Base-by-base conservation (phyloP, 495 filamentous ascomycete species). In the Talaromyces borbonicus region DNA sequence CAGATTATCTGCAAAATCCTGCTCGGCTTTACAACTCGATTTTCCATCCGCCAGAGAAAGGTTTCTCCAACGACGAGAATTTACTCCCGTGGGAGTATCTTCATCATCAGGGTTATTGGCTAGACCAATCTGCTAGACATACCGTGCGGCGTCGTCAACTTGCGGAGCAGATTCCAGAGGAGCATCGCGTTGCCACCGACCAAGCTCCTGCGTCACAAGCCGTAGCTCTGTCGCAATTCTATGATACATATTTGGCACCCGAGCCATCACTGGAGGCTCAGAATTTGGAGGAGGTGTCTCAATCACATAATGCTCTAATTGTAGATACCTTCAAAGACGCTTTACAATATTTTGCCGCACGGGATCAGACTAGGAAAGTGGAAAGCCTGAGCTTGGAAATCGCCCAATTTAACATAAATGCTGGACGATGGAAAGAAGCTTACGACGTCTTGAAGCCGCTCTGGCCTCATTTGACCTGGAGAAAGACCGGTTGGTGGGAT, bases 101-200 rank as follows among this genome's bases (percentile, higher is more conserved):
- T 4, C 89, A 95, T 48, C 90, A 96, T 52, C 66, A 83, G 9
- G 90, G 89, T 0, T 96, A 93, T 57, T 96, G 90, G 85, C 78
- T 85, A 43, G 74, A 79, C 20, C 58, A 79, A 11, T 81, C 87
- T 2, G 77, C 83, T 0, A 80, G 77, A 40, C 80, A 87, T 52
- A 62, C 80, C 3, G 72, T 74, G 36, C 57, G 67, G 15, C 77
- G 88, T 15, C 72, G 76, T 38, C 58, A 42, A 3, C 63, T 83
- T 38, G 88, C 87, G 0, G 59, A 71, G 35, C 66, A 75, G 8
- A 90, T 94, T 37, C 78, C 87, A 18, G 72, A 80, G 41, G 85
- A 87, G 46, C 88, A 94, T 56, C 71, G 84, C 35, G 69, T 68
- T 40, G 70, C 80, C 1, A 83, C 84, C 0, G 78, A 79, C 19